These are phyloP conservation scores for Scedosporium minutisporum DNA, from an alignment of 2,329 filamentous ascomycete species.

Conservation along the genomic window DNA sequence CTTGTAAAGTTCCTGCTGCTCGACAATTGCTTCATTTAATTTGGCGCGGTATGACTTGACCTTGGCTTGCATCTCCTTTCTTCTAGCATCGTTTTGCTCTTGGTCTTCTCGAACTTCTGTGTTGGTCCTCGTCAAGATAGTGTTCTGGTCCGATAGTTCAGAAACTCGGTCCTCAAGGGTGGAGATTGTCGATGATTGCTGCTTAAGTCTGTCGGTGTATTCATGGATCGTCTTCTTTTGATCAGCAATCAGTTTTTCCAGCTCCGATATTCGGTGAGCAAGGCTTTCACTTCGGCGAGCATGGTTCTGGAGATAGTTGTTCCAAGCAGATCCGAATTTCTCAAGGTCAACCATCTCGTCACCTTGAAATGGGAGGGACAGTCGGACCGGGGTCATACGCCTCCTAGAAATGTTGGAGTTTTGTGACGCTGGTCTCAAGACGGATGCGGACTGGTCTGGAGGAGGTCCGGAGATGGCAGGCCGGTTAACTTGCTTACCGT, in stretches of 20 bases:
- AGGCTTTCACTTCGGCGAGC: slow-evolving; percentile 4
- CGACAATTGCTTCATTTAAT: slow-evolving; percentile 34
- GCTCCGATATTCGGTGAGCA: slow-evolving; percentile 3
- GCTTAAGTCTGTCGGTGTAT: not conserved
- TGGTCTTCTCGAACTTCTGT: slow-evolving; percentile 18
- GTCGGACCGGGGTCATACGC: not conserved
- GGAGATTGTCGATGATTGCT: not conserved
- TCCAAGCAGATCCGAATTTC: slow-evolving; percentile 7
- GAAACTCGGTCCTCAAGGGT: slow-evolving; percentile 18
- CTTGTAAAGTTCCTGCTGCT: slow-evolving; percentile 35
- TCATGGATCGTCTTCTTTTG: slow-evolving; percentile 1
- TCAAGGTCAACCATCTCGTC: slow-evolving; percentile 5
- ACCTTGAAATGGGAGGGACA: slow-evolving; percentile 4
- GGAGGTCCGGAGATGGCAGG: not conserved
- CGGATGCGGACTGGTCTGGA: not conserved
- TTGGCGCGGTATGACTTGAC: slow-evolving; percentile 23
- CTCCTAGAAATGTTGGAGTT: slow-evolving; percentile 6
- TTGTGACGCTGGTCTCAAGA: not conserved
- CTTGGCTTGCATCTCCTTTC: slow-evolving; percentile 24
- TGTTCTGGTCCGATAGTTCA: slow-evolving; percentile 16
- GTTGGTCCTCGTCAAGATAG: slow-evolving; percentile 16
- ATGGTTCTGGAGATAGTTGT: slow-evolving; percentile 3
- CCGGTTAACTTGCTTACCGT: not conserved
- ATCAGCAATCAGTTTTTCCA: slow-evolving; percentile 6
- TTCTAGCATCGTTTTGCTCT: slow-evolving; percentile 15